Conservation (phyloP, 1,284 basidiomycete genomes). For the Rhodotorula mucilaginosa region DNA sequence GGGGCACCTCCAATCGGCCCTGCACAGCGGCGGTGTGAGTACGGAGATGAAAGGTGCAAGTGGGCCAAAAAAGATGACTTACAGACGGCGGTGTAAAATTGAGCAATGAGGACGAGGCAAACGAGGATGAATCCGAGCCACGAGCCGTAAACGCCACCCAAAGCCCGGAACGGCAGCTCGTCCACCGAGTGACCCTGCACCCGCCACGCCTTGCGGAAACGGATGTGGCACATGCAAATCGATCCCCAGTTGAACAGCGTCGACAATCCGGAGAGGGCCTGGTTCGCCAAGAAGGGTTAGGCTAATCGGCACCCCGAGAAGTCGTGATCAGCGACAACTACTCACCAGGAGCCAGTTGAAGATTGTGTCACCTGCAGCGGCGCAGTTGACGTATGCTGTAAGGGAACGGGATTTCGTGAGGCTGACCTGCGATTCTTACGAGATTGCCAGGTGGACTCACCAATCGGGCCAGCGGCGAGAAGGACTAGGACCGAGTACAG, state of each 20-base stretch:
- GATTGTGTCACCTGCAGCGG: conserved; percentile 37
- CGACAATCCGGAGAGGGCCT: conserved; percentile 54
- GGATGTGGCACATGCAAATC: conserved; percentile 41
- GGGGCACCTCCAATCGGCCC: conserved; percentile 47
- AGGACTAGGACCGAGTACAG: conserved; percentile 51
- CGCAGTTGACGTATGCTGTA: conserved; percentile 47
- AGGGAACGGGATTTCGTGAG: not conserved
- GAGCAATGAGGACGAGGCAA: conserved; percentile 46
- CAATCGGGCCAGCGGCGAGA: conserved; percentile 39
- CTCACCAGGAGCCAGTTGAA: conserved; percentile 47
- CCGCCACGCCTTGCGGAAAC: conserved; percentile 55
- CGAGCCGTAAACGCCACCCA: conserved; percentile 54
- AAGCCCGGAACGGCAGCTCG: conserved; percentile 55
- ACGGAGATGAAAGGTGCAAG: conserved; percentile 16
- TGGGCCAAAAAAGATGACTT: no score
- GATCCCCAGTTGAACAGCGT: conserved; percentile 54
- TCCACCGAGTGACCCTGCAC: conserved; percentile 53
- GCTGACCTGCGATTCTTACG: not conserved
- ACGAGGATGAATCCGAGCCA: conserved; percentile 50
- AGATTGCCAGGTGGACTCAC: no score
- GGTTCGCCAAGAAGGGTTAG: not conserved
- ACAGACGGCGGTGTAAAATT: conserved; percentile 45
- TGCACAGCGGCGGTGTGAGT: conserved; percentile 14
- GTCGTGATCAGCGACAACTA: conserved; percentile 32
- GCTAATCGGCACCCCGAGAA: not conserved